Percentiles rank a stretch among this genome's conserved stretches.
Evolutionary conservation across 2,329 filamentous ascomycete genomes (phyloP).

Genomic region (Geosmithia flava): DNA sequence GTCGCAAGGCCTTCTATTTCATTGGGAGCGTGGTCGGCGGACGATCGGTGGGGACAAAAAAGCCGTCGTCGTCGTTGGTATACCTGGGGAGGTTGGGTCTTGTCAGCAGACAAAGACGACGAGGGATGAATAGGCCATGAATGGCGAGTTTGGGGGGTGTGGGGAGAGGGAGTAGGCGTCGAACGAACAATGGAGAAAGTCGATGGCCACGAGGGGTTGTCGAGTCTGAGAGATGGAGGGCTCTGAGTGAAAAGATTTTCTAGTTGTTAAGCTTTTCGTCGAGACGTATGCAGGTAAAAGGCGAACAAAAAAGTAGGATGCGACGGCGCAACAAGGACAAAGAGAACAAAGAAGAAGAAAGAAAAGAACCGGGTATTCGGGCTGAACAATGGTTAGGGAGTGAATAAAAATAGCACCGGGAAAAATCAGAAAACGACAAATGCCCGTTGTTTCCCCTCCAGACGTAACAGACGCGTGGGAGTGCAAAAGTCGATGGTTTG

Average conservation of each 20-base stretch:
- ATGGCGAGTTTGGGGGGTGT: too few relatives aligned
- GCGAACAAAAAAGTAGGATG: background rate
- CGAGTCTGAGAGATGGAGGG: background rate
- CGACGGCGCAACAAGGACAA: background rate
- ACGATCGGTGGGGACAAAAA: background rate
- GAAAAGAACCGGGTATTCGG: background rate
- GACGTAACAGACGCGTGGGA: background rate
- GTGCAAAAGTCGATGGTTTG: background rate
- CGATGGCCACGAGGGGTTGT: background rate
- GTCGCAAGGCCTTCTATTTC: conserved; percentile 11
- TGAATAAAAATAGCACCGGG: background rate
- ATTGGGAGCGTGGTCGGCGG: conserved; percentile 14
- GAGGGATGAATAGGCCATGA: background rate
- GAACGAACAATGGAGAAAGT: background rate
- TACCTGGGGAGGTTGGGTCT: background rate
- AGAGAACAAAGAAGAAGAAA: background rate
- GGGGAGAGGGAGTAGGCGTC: background rate
- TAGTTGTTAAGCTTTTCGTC: background rate
- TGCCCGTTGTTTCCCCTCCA: background rate
- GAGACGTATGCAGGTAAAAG: background rate
- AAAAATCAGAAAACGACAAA: background rate
- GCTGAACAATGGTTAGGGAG: background rate
- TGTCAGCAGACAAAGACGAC: background rate
- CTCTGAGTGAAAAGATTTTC: background rate
- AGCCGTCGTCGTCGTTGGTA: background rate